phyloP scores from a whole-genome alignment of 2,329 filamentous ascomycete species.

The Elsinoe perseae region DNA sequence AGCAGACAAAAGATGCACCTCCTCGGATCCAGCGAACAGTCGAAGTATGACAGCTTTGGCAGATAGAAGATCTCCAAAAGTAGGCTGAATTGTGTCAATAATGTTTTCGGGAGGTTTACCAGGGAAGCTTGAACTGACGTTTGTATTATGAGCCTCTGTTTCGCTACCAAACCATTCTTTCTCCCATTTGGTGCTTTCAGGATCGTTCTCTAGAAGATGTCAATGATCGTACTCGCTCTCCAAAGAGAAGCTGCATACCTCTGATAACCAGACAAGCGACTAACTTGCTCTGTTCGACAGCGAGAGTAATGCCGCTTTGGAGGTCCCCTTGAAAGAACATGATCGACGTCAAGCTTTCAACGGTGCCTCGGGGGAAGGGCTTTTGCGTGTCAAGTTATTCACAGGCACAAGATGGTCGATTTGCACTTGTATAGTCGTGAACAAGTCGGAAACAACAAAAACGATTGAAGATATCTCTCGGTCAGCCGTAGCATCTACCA shows the following conservation, averaged over 20 bases:
- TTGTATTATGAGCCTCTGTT: neutral
- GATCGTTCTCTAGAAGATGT: conserved; percentile 51
- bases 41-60: conserved; percentile 62
- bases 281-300: conserved; percentile 66
- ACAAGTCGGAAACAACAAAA: neutral
- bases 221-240: neutral
- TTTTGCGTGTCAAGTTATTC: neutral
- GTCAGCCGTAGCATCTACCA: neutral
- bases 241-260: conserved; percentile 37
- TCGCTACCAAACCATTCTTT: conserved; percentile 25
- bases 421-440: too few species aligned
- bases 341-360: conserved; percentile 7
- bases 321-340: conserved; percentile 81
- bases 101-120: neutral
- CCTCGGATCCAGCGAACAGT: conserved; percentile 63
- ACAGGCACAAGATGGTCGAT: neutral
- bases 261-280: conserved; percentile 73
- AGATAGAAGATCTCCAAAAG: conserved; percentile 41
- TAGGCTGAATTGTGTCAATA: conserved; percentile 3
- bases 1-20: conserved; percentile 72
- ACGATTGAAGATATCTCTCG: neutral
- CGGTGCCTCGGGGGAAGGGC: neutral
- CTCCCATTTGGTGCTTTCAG: conserved; percentile 52
- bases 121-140: neutral
- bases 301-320: conserved; percentile 70